phyloP scores from a whole-genome alignment of 2,329 filamentous ascomycete species.

The Ilyonectria mors-panacis region DNA sequence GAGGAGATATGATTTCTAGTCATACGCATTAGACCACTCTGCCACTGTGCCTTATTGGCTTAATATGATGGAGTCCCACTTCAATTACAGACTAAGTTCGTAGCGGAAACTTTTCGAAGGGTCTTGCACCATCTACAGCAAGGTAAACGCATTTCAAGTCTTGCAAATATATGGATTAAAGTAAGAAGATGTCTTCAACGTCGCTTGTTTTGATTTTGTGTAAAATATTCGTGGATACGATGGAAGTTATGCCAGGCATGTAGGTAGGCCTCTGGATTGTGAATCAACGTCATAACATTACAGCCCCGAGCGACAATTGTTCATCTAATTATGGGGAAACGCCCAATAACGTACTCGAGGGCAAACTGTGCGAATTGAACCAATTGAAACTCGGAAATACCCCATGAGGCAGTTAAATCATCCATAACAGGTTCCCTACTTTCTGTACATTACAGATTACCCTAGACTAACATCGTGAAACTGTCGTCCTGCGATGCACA shows the following conservation, averaged over 20 bases:
- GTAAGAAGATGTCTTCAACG: too few relatives aligned
- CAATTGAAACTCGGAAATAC: too few relatives aligned
- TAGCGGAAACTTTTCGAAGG: background rate
- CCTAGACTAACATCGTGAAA: background rate
- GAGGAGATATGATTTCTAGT: slow-evolving; percentile 50
- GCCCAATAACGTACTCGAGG: too few relatives aligned
- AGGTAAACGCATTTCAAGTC: background rate
- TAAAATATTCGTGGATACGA: background rate
- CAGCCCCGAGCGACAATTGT: too few relatives aligned
- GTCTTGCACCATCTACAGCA: background rate
- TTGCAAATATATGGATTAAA: too few relatives aligned
- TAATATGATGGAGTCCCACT: background rate
- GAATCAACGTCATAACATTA: too few relatives aligned
- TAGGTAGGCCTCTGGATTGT: too few relatives aligned
- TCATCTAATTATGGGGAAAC: too few relatives aligned
- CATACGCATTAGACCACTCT: slow-evolving; percentile 50
- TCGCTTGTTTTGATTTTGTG: background rate
- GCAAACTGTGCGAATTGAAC: too few relatives aligned
- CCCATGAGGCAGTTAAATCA: too few relatives aligned
- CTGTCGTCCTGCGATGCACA: background rate
- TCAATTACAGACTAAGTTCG: background rate
- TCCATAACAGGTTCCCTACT: too few relatives aligned
- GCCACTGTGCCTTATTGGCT: slow-evolving; percentile 44
- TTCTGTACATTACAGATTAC: background rate
- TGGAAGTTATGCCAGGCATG: background rate